Base-by-base conservation (phyloP, 495 filamentous ascomycete genomes). In the Tuber umbilicatum region DNA sequence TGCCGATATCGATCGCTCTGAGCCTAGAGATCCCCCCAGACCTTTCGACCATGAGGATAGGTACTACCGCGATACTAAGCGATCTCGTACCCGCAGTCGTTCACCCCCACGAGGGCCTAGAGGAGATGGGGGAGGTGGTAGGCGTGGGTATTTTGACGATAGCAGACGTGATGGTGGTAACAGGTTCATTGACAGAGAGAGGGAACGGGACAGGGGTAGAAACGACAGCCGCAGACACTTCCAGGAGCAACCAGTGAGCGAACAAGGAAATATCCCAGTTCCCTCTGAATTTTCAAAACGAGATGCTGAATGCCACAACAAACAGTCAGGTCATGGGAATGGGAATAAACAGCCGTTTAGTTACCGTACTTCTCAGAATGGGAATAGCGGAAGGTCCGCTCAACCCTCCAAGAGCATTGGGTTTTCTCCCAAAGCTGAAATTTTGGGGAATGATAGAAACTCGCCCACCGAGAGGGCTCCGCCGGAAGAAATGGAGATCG, bases 221-320 rank as follows among this genome's bases (percentile, higher is more conserved):
- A 45, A 81, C n/a, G 75, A 84, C 72, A 72, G 82, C 70, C 81
- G 75, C 75, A 84, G 79, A 75, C 77, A 85, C 82, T 86, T 83
- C 77, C 84, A 82, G 84, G 86, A 90, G 85, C 86, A 88, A 86
- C 88, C 86, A 88, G 88, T 90, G 89, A 91, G 87, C 88, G 89
- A 90, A 86, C 85, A 88, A 86, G 87, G 86, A 84, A 85, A 85
- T 79, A 79, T 85, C 83, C 85, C 85, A 83, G 83, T 85, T 84
- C 83, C 84, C 84, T 85, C 86, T 89, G 88, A 84, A 70, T 78
- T 77, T 69, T 75, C 77, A 78, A 80, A 80, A 80, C 78, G 79
- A 77, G 76, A 83, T 84, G 83, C 85, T 86, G 84, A 87, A 80
- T 81, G 73, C 81, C 83, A 84, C 77, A 83, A 81, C 80, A 82